Base-by-base conservation (phyloP, 176 grass and related monocot genomes). In the Sorghum bicolor region DNA sequence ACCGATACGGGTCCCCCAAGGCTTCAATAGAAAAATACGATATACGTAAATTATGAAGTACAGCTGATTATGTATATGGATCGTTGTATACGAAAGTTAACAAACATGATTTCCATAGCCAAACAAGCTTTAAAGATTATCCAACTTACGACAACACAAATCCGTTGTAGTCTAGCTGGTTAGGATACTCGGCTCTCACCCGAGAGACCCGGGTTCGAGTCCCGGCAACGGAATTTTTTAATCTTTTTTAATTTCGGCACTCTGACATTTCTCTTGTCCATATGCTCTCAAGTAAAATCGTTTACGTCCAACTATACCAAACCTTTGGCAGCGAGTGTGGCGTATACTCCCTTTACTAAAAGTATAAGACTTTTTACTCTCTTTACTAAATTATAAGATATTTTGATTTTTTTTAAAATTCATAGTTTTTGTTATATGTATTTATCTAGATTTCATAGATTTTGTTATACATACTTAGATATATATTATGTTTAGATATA, bases 161-260 rank as follows among this genome's bases (percentile, higher is more conserved):
- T 82, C 80, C 67, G 47, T 82, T 82, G 67, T 70, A 55, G 92
- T 98, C 89, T 98, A 93, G 87, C 78, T 94, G 93, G 87, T 94
- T 90, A 95, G 93, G 96, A 94, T 98, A 92, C 87, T 98, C 89
- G 87, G 93, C 91, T 93, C 93, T 95, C 91, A 93, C 87, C 82
- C 88, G 82, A 98, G 82, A 93, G 90, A 89, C 92, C 81, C 7
- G 73, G 74, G 74, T 88, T 83, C 74, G 76, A 80, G 81, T 88
- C 81, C 87, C 81, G 81, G 87, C 87, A 84, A 88, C 69, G 81
- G 81, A 88, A 84, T 3, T 1, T 4, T 6, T 11, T 5, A 67
- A 2, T 19, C 8, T 33, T 1, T 3, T 48, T 47, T 45, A 4
- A 1, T 9, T 44, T 64, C 10, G 1, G 8, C 4, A 12, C 26